phyloP scores from a whole-genome alignment of 2,329 filamentous ascomycete genomes.

The Magnaporthiopsis poae region DNA sequence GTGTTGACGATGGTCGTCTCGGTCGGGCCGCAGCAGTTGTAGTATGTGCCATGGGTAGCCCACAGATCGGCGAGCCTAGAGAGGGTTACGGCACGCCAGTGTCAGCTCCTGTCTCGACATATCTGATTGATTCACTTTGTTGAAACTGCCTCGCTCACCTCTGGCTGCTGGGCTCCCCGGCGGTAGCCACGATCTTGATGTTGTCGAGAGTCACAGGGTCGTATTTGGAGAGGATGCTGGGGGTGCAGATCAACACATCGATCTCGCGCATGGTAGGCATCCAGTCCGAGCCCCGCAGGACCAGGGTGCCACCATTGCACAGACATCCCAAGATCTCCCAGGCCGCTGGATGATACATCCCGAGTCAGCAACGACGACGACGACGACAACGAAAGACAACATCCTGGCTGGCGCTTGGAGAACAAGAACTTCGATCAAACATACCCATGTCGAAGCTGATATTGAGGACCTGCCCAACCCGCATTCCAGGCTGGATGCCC shows the following conservation, averaged over 20 bases:
- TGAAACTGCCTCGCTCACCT: not conserved
- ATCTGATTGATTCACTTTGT: not conserved
- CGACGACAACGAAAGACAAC: not conserved
- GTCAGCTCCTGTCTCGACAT: slow-evolving; percentile 3
- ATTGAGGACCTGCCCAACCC: slow-evolving; percentile 46
- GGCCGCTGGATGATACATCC: slow-evolving; percentile 30
- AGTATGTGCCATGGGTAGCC: slow-evolving; percentile 30
- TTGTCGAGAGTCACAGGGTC: slow-evolving; percentile 10
- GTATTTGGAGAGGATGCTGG: slow-evolving; percentile 11
- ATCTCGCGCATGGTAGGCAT: slow-evolving; percentile 4
- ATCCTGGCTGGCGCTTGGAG: not conserved
- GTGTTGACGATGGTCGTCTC: slow-evolving; percentile 53
- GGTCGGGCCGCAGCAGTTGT: slow-evolving; percentile 50
- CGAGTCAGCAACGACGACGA: not conserved
- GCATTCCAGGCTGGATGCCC: slow-evolving; percentile 37
- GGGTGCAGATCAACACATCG: slow-evolving; percentile 10
- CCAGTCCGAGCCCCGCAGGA: slow-evolving; percentile 42
- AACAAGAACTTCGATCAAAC: slow-evolving; percentile 14
- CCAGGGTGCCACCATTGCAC: slow-evolving; percentile 47
- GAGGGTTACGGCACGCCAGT: not conserved
- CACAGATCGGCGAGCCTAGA: slow-evolving; percentile 9
- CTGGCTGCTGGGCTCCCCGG: slow-evolving; percentile 9
- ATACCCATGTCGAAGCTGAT: slow-evolving; percentile 54
- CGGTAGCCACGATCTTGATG: slow-evolving; percentile 8
- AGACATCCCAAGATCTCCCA: slow-evolving; percentile 51